These are phyloP conservation scores for Aspergillus carbonarius DNA, from an alignment of 2,329 filamentous ascomycete species.

Conservation along the genomic window DNA sequence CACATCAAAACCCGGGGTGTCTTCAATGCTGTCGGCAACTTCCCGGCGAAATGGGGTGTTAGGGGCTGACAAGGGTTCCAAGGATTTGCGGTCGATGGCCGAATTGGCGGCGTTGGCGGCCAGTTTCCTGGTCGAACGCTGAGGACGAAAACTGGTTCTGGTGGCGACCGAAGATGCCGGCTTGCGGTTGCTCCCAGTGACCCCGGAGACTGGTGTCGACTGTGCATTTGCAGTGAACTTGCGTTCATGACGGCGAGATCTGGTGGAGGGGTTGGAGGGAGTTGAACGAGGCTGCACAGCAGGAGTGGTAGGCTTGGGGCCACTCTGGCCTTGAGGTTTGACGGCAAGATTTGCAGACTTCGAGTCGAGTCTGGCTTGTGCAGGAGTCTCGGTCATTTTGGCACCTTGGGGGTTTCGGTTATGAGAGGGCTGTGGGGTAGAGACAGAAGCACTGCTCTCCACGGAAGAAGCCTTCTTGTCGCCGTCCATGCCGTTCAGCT, in stretches of 20 bases:
- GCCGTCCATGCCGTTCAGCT: slow-evolving; percentile 11
- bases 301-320: slow-evolving; percentile 9
- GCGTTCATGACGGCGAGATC: slow-evolving; percentile 16
- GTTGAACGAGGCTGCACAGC: slow-evolving; percentile 6
- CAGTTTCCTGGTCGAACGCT: neutral
- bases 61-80: slow-evolving; percentile 2
- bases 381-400: slow-evolving; percentile 8
- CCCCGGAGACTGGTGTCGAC: neutral
- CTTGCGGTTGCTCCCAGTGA: neutral
- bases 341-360: neutral
- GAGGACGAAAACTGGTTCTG: neutral
- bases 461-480: slow-evolving; percentile 5
- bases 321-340: slow-evolving; percentile 1
- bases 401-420: slow-evolving; percentile 12
- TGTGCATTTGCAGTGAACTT: slow-evolving; percentile 7
- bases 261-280: slow-evolving; percentile 2
- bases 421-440: slow-evolving; percentile 12
- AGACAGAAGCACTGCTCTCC: slow-evolving; percentile 8
- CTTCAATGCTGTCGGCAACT: slow-evolving; percentile 9
- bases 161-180: neutral
- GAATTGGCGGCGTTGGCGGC: neutral
- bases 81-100: neutral
- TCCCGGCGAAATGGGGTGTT: slow-evolving; percentile 7
- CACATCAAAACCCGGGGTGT: neutral
- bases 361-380: neutral